Evolutionary conservation across 805 yeast species (phyloP).

Genomic region (Pichia thaimueangensis): DNA sequence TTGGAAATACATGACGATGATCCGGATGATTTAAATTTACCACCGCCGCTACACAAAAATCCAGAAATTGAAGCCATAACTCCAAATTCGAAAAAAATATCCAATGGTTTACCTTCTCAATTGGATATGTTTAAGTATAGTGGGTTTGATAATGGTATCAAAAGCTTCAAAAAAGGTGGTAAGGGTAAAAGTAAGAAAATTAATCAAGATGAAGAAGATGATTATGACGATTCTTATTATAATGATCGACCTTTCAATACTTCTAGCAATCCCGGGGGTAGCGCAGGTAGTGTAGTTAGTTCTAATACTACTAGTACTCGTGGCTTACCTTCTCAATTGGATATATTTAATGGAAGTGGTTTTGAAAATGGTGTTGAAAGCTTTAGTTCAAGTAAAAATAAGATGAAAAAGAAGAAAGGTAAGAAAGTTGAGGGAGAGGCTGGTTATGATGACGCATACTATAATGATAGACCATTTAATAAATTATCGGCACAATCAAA

Average conservation of each 20-base stretch:
- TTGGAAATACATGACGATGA: constrained; percentile 1
- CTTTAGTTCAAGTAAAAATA: background rate
- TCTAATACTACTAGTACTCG: too few species aligned
- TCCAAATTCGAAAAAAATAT: background rate
- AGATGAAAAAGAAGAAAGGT: background rate
- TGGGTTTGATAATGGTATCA: background rate
- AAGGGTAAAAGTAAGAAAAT: background rate
- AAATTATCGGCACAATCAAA: background rate
- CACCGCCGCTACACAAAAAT: constrained; percentile 2
- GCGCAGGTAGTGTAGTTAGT: too few species aligned
- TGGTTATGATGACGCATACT: background rate
- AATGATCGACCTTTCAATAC: constrained; percentile 6
- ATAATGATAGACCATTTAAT: constrained; percentile 1
- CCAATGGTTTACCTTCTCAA: constrained; percentile 1
- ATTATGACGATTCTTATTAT: background rate
- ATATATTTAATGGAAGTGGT: too few species aligned
- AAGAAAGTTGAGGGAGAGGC: background rate
- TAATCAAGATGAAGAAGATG: too few species aligned
- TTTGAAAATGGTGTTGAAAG: too few species aligned
- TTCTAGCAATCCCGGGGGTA: too few species aligned
- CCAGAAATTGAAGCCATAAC: background rate
- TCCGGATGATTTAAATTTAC: constrained; percentile 5
- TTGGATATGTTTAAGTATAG: background rate
- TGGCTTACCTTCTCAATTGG: too few species aligned
- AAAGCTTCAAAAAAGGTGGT: background rate